These are phyloP conservation scores for Uncinocarpus reesii DNA, from an alignment of 2,329 filamentous ascomycete species.

Conservation along the genomic window DNA sequence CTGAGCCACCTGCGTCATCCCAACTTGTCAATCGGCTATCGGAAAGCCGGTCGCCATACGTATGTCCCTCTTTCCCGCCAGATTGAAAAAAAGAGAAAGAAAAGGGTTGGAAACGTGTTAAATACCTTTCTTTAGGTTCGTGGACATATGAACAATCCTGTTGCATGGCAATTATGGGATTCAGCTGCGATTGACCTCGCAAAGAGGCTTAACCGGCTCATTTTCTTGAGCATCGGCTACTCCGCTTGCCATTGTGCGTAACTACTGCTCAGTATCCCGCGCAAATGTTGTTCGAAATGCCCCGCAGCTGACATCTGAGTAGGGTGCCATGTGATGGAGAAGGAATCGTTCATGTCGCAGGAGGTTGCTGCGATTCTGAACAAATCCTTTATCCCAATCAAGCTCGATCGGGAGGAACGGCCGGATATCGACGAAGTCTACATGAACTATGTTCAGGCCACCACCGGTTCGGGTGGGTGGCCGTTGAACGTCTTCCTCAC, in stretches of 20 bases:
- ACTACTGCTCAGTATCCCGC: background rate
- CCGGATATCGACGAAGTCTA: conserved; percentile 93
- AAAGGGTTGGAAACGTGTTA: too few species aligned
- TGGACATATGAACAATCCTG: conserved; percentile 66
- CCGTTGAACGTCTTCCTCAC: conserved; percentile 95
- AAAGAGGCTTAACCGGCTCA: conserved; percentile 68
- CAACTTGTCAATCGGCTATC: conserved; percentile 47
- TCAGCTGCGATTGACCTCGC: conserved; percentile 66
- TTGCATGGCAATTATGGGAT: conserved; percentile 85
- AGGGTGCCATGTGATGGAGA: conserved; percentile 85
- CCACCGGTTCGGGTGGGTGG: conserved; percentile 83
- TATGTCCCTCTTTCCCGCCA: conserved; percentile 36
- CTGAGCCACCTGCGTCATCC: conserved; percentile 14
- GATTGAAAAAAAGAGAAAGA: too few species aligned
- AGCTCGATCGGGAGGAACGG: conserved; percentile 86
- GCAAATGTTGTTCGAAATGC: too few species aligned
- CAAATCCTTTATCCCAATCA: conserved; percentile 76
- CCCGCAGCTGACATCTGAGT: conserved; percentile 16
- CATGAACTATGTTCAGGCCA: conserved; percentile 96
- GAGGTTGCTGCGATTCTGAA: conserved; percentile 77
- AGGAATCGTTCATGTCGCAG: conserved; percentile 78
- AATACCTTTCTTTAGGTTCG: conserved; percentile 43
- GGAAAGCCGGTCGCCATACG: conserved; percentile 58
- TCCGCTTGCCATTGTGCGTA: conserved; percentile 86
- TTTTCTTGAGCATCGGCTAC: conserved; percentile 93